A percentile compares a stretch with the other conserved stretches of the same genome.
These are phyloP conservation scores for Schizosaccharomyces cryophilus DNA, from an alignment of 805 yeast genomes.

Conservation along the genomic window DNA sequence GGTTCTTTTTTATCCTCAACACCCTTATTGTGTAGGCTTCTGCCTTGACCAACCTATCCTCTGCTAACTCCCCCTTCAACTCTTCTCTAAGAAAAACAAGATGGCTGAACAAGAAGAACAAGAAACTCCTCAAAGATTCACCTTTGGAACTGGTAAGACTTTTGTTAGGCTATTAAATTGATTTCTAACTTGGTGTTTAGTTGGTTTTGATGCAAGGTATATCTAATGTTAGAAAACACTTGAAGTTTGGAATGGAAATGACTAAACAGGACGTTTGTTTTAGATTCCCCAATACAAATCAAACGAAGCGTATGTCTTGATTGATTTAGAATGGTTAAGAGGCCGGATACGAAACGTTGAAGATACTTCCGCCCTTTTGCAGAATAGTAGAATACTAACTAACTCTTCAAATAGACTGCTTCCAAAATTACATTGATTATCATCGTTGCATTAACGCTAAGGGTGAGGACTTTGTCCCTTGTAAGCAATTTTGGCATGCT, in stretches of 20 bases:
- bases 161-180: neutral
- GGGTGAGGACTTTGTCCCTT: conserved; percentile 96
- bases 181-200: conserved; percentile 3
- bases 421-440: conserved; percentile 85
- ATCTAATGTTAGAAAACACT: neutral
- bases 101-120: neutral
- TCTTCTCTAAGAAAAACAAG: neutral
- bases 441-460: conserved; percentile 88
- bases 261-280: neutral
- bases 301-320: conserved; percentile 39
- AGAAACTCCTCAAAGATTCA: neutral
- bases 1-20: too few relatives aligned
- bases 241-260: neutral
- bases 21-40: too few relatives aligned
- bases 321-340: neutral
- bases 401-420: neutral
- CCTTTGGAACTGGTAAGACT: conserved; percentile 2
- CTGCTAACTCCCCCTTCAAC: neutral
- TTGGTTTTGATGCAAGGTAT: conserved; percentile 7
- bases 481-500: conserved; percentile 81
- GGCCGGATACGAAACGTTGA: neutral
- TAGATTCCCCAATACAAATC: conserved; percentile 88
- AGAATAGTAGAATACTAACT: neutral
- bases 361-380: neutral
- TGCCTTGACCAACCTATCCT: conserved; percentile 20